These are phyloP conservation scores for Phialemoniopsis sp. DNA, from an alignment of 2,329 filamentous ascomycete species.

Conservation along the genomic window DNA sequence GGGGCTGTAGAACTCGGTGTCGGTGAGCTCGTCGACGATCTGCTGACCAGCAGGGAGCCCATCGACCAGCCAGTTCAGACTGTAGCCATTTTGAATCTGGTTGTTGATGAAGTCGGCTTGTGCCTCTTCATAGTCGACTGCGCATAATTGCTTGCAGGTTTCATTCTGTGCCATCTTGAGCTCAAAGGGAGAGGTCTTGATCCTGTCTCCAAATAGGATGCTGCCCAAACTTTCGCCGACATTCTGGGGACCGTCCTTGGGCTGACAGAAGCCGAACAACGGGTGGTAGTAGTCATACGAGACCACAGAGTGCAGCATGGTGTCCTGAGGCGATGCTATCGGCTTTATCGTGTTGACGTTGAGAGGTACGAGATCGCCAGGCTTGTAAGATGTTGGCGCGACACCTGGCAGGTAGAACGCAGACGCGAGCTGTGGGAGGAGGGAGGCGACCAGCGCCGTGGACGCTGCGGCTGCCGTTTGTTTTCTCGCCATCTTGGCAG, in stretches of 20 bases:
- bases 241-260: constrained; percentile 70
- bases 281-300: constrained; percentile 95
- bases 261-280: constrained; percentile 83
- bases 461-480: constrained; percentile 36
- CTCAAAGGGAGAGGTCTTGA: constrained; percentile 91
- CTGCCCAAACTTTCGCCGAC: constrained; percentile 89
- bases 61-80: constrained; percentile 93
- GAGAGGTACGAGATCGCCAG: constrained; percentile 75
- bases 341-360: constrained; percentile 93
- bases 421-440: constrained; percentile 52
- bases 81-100: constrained; percentile 80
- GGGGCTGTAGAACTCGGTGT: constrained; percentile 81
- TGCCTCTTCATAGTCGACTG: constrained; percentile 56
- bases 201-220: constrained; percentile 95
- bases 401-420: constrained; percentile 97
- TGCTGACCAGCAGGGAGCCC: constrained; percentile 87
- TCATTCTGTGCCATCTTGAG: constrained; percentile 84
- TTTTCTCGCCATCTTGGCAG: too few species aligned
- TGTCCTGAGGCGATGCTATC: constrained; percentile 70
- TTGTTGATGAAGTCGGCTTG: constrained; percentile 77
- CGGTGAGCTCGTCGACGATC: constrained; percentile 70
- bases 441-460: constrained; percentile 43
- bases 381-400: constrained; percentile 86
- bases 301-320: constrained; percentile 84
- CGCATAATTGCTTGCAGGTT: constrained; percentile 78